Evolutionary conservation across 2,329 filamentous ascomycete species (phyloP), one percentile per base, ranked within the genome.

Genomic region (Ascochyta lentis): DNA sequence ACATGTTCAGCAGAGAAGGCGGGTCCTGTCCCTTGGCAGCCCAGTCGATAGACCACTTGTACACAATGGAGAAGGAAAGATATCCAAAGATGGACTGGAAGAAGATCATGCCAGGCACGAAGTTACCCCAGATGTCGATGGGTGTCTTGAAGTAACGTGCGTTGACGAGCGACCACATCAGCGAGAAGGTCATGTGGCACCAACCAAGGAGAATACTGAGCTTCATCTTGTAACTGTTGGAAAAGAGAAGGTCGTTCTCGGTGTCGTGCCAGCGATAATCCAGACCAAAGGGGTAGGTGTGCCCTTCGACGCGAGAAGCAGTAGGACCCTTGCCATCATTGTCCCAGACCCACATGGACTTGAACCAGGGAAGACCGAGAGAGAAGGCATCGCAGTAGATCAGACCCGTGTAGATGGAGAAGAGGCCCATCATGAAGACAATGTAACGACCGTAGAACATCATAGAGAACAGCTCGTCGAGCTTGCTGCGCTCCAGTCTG

Each of bases 161-260:
- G 73, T 99, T 99, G 83, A 96, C 86, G 71, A 90, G 95, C 23
- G 95, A 89, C 72, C 96, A 89, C 81, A 90, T 93, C 41, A 99
- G 86, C 16, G 95, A 98, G 80, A 96, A 99, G 3, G 95, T 99
- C 95, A 99, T 99, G 80, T 97, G 93, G 56, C 86, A 86, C 95
- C 96, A 99, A 76, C 96, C 95, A 63, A 99, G 85, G 64, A 99
- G 86, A 74, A 99, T 97, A 81, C 91, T 96, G 79, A 99, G 90
- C 84, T 99, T 99, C 95, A 99, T 99, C 88, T 99, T 99, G 85
- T 95, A 96, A 78, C 91, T 96, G 89, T 99, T 99, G 76, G 87
- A 90, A 80, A 99, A 99, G 45, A 99, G 85, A 19, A 99, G 84
- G 58, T 96, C 90, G 70, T 99, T 99, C 70, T 98, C 94, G 12